phyloP scores from a whole-genome alignment of 148 eudicot genomes.

The Bassia scoparia region DNA sequence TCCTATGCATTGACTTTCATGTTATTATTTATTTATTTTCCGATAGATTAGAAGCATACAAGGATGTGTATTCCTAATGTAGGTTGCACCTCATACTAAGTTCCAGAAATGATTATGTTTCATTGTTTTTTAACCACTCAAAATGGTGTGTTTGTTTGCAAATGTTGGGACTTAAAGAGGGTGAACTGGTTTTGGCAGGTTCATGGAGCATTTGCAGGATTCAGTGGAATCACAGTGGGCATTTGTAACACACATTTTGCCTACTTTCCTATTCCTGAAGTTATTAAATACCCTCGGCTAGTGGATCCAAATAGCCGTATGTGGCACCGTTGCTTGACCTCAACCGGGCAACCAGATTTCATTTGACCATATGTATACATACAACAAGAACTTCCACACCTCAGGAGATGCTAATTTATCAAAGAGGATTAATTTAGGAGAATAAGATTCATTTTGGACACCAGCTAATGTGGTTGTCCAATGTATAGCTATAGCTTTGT shows the following conservation, averaged over 20 bases:
- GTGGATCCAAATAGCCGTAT: constrained; percentile 96
- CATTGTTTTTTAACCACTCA: too few species aligned
- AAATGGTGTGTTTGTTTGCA: not conserved
- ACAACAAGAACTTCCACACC: not conserved
- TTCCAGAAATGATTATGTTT: too few species aligned
- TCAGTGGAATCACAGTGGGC: constrained; percentile 95
- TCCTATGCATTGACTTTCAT: too few species aligned
- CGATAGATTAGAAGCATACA: too few species aligned
- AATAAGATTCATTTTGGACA: constrained; percentile 21
- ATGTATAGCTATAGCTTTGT: constrained; percentile 26
- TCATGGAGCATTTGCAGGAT: constrained; percentile 99
- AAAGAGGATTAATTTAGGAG: constrained; percentile 14
- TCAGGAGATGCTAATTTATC: not conserved
- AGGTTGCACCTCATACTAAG: too few species aligned
- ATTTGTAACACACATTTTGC: constrained; percentile 93
- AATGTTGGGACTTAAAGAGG: not conserved
- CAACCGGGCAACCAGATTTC: constrained; percentile 99
- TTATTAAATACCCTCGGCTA: constrained; percentile 70
- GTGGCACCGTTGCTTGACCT: constrained; percentile 99
- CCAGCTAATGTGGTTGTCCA: not conserved
- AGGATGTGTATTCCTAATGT: too few species aligned
- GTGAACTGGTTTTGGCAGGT: constrained; percentile 51
- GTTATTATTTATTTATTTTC: too few species aligned
- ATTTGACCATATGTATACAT: constrained; percentile 34
- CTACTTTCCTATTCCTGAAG: constrained; percentile 96